Conservation (phyloP, 345 rosid genomes). For the Chamaenerion angustifolium region DNA sequence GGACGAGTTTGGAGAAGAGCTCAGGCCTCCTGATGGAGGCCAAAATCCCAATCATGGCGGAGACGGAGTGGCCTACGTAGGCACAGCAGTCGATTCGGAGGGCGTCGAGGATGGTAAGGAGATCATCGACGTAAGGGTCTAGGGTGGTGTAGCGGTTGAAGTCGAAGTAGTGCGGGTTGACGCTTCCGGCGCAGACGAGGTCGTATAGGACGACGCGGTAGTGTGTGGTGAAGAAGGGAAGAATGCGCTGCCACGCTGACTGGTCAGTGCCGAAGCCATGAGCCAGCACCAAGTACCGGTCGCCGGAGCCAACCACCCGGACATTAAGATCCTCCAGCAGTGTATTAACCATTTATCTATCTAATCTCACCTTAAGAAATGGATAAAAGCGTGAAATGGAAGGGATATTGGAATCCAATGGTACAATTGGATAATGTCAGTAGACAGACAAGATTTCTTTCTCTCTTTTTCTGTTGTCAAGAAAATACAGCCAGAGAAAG, state of each 20-base stretch:
- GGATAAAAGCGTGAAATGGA: no score
- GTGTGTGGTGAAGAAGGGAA: constrained; percentile 21
- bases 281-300: constrained; percentile 23
- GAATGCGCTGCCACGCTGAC: constrained; percentile 44
- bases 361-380: no score
- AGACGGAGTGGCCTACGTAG: constrained; percentile 40
- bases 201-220: constrained; percentile 29
- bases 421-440: no score
- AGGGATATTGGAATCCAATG: no score
- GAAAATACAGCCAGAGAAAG: no score
- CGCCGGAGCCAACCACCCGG: constrained; percentile 28
- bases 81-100: constrained; percentile 25
- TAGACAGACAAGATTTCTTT: no score
- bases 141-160: constrained; percentile 23
- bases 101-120: constrained; percentile 32
- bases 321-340: constrained; percentile 32
- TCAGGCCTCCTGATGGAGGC: constrained; percentile 39
- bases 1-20: constrained; percentile 37
- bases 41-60: constrained; percentile 34
- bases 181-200: constrained; percentile 43
- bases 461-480: no score
- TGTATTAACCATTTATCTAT: constrained; percentile 22
- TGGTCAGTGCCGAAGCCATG: constrained; percentile 42
- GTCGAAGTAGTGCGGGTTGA: constrained; percentile 36
- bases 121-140: constrained; percentile 33